These are phyloP conservation scores for Botryosphaeria dothidea DNA, from an alignment of 2,329 filamentous ascomycete species.

Conservation along the genomic window DNA sequence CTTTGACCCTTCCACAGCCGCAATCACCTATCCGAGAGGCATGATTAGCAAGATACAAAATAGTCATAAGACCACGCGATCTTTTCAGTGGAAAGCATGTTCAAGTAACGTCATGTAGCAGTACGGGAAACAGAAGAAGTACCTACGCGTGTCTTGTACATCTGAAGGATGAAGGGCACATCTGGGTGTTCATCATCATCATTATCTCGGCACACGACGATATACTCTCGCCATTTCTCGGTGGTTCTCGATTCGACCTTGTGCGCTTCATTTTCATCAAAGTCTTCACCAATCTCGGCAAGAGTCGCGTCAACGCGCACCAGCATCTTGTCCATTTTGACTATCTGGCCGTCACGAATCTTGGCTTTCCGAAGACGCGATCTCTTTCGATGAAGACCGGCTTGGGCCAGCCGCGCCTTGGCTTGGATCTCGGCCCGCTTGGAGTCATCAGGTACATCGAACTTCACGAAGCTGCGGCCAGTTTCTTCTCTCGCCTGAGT, in stretches of 20 bases:
- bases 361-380: constrained; percentile 41
- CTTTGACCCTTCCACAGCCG: constrained; percentile 55
- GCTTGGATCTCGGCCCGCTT: constrained; percentile 39
- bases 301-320: constrained; percentile 59
- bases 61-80: background rate
- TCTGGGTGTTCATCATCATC: constrained; percentile 46
- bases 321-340: constrained; percentile 70
- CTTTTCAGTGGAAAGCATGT: no score
- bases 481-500: background rate
- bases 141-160: constrained; percentile 60
- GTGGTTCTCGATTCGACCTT: constrained; percentile 58
- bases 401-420: constrained; percentile 41
- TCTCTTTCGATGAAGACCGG: constrained; percentile 36
- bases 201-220: constrained; percentile 61
- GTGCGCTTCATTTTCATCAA: constrained; percentile 63
- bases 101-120: background rate
- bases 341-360: constrained; percentile 59
- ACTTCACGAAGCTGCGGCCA: constrained; percentile 42
- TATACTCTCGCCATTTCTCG: constrained; percentile 68
- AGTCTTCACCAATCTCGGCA: constrained; percentile 59
- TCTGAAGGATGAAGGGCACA: constrained; percentile 57
- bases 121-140: background rate
- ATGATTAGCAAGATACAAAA: background rate
- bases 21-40: constrained; percentile 50
- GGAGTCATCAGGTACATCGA: constrained; percentile 44